Percentiles rank a stretch among this genome's conserved stretches.
phyloP scores from a whole-genome alignment of 192 early-diverging fungal genomes.

The Coemansia sp. region DNA sequence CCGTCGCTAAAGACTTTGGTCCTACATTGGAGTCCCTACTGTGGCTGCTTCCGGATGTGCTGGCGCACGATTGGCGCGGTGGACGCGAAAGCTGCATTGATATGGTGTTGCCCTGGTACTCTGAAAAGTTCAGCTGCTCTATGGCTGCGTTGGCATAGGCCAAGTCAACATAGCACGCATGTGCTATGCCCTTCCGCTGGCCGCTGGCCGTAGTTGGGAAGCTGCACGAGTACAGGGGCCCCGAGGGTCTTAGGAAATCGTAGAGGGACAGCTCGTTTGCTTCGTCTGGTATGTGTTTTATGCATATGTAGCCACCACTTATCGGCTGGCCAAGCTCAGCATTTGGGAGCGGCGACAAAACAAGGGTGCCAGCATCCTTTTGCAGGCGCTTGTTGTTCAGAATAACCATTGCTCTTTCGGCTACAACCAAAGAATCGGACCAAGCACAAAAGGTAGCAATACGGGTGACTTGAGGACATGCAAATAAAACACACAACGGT shows the following conservation, averaged over 20 bases:
- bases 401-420: conserved; percentile 49
- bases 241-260: conserved; percentile 47
- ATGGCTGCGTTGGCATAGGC: conserved; percentile 35
- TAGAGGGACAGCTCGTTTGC: conserved; percentile 38
- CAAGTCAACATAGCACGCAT: conserved; percentile 42
- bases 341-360: conserved; percentile 38
- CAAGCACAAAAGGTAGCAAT: neutral
- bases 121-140: conserved; percentile 48
- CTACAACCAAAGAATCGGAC: conserved; percentile 22
- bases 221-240: conserved; percentile 49
- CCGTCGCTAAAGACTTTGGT: neutral
- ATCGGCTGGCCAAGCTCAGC: conserved; percentile 33
- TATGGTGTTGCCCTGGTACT: conserved; percentile 42
- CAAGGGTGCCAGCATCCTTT: conserved; percentile 30
- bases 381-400: conserved; percentile 39
- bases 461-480: neutral
- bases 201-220: conserved; percentile 21
- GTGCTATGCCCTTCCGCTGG: conserved; percentile 28
- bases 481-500: too few species aligned
- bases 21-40: neutral
- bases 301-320: conserved; percentile 29
- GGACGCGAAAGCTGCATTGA: conserved; percentile 23
- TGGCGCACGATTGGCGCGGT: conserved; percentile 25
- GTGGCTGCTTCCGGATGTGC: conserved; percentile 3
- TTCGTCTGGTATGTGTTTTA: conserved; percentile 51